These are phyloP conservation scores for Ceratobasidium sp. DNA, from an alignment of 1,284 basidiomycete species.

Conservation along the genomic window DNA sequence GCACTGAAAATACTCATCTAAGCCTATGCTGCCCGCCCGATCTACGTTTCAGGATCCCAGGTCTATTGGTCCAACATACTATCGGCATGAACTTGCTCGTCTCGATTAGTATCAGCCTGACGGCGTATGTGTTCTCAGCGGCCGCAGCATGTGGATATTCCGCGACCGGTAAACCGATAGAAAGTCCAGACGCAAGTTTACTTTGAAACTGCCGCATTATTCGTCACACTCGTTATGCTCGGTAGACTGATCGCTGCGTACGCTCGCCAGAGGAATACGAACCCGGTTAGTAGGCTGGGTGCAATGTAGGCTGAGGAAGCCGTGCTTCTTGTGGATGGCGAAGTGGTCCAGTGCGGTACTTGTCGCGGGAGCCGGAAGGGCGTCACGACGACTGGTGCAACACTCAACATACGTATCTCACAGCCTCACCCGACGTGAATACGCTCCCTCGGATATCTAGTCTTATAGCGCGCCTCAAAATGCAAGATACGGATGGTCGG, in stretches of 20 bases:
- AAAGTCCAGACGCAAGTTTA: slow-evolving; percentile 54
- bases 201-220: slow-evolving; percentile 61
- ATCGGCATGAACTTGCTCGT: slow-evolving; percentile 60
- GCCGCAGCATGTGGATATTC: slow-evolving; percentile 57
- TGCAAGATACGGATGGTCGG: slow-evolving; percentile 46
- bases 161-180: slow-evolving; percentile 53
- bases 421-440: slow-evolving; percentile 58
- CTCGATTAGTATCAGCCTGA: slow-evolving; percentile 57
- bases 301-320: slow-evolving; percentile 55
- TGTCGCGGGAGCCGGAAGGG: slow-evolving; percentile 59
- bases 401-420: slow-evolving; percentile 56
- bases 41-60: slow-evolving; percentile 56
- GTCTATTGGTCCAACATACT: slow-evolving; percentile 56
- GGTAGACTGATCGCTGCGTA: slow-evolving; percentile 58
- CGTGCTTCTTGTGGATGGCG: slow-evolving; percentile 51
- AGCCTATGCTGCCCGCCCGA: slow-evolving; percentile 54
- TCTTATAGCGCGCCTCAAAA: slow-evolving; percentile 51
- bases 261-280: slow-evolving; percentile 55
- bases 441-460: slow-evolving; percentile 58
- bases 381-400: slow-evolving; percentile 47
- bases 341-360: slow-evolving; percentile 55
- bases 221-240: slow-evolving; percentile 60
- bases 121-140: slow-evolving; percentile 60
- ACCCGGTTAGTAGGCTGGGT: slow-evolving; percentile 52
- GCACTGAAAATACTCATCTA: slow-evolving; percentile 59